Conservation (phyloP, 306 rosid species). For the Cucurbita maxima region DNA sequence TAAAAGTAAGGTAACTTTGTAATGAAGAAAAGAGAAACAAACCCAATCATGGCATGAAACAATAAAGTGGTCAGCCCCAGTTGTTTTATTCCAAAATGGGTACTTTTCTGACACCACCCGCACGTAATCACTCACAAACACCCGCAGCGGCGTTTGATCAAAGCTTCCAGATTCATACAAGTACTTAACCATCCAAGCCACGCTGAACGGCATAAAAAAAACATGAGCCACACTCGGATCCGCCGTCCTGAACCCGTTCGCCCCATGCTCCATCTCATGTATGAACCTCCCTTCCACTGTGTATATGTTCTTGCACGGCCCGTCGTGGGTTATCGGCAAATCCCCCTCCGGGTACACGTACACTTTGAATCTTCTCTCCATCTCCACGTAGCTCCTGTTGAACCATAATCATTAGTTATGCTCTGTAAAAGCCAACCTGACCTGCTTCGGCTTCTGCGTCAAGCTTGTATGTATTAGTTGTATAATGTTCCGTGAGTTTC, state of each 20-base stretch:
- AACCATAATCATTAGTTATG: too few species aligned
- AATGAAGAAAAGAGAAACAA: conserved; percentile 8
- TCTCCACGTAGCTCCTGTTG: conserved; percentile 64
- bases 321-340: conserved; percentile 53
- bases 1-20: background rate
- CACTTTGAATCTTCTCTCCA: conserved; percentile 72
- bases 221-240: conserved; percentile 49
- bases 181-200: conserved; percentile 85
- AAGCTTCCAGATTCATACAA: conserved; percentile 27
- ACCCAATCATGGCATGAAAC: conserved; percentile 92
- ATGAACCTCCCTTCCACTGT: conserved; percentile 75
- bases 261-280: conserved; percentile 54
- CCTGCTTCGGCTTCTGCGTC: too few species aligned
- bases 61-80: conserved; percentile 93
- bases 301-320: conserved; percentile 83
- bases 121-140: conserved; percentile 58
- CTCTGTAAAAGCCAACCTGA: background rate
- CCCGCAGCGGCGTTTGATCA: conserved; percentile 30
- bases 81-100: conserved; percentile 72
- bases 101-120: conserved; percentile 33
- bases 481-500: too few species aligned
- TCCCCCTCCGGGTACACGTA: conserved; percentile 70
- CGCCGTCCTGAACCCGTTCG: conserved; percentile 34
- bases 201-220: conserved; percentile 72
- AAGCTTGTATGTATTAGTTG: too few species aligned